Percentiles rank a stretch among this genome's conserved stretches.
Evolutionary conservation across 108 stramenopile genomes (phyloP).

Genomic region (Skeletonema potamos): DNA sequence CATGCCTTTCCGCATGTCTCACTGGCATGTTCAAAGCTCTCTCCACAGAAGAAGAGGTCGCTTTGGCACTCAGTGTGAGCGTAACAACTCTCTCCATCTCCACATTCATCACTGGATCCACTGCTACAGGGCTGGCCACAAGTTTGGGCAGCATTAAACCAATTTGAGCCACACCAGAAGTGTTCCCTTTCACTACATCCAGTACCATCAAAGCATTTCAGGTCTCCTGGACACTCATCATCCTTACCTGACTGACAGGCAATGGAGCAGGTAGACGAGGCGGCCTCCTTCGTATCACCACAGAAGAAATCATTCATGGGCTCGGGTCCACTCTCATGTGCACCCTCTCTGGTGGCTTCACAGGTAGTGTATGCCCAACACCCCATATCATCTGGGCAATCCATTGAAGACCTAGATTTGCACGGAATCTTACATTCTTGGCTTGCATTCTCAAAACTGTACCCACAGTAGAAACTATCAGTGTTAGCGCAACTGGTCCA

Average conservation of each 20-base stretch:
- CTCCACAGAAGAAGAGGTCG: conserved; percentile 32
- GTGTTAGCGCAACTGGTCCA: conserved; percentile 24
- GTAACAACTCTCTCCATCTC: conserved; percentile 21
- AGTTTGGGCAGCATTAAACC: conserved; percentile 30
- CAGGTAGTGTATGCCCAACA: conserved; percentile 48
- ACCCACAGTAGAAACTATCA: conserved; percentile 17
- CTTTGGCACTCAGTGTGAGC: conserved; percentile 39
- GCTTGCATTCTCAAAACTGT: conserved; percentile 35
- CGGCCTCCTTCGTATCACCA: conserved; percentile 27
- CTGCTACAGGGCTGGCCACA: conserved; percentile 29
- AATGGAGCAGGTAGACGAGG: conserved; percentile 35
- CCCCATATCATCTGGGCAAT: conserved; percentile 31
- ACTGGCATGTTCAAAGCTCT: conserved; percentile 28
- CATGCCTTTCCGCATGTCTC: conserved; percentile 23
- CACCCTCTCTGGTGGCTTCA: conserved; percentile 5
- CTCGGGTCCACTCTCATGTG: neutral
- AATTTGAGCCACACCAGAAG: conserved; percentile 35
- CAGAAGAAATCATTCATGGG: conserved; percentile 40
- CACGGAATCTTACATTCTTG: conserved; percentile 26
- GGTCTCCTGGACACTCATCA: conserved; percentile 29
- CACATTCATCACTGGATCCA: conserved; percentile 40
- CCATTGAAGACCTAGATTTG: conserved; percentile 9
- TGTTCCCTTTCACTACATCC: conserved; percentile 36
- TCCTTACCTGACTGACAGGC: conserved; percentile 30
- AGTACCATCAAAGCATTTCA: conserved; percentile 31